A percentile compares a stretch with the other conserved stretches of the same genome.
These are phyloP conservation scores for Alternaria consortialis DNA, from an alignment of 2,329 filamentous ascomycete species.

Conservation along the genomic window DNA sequence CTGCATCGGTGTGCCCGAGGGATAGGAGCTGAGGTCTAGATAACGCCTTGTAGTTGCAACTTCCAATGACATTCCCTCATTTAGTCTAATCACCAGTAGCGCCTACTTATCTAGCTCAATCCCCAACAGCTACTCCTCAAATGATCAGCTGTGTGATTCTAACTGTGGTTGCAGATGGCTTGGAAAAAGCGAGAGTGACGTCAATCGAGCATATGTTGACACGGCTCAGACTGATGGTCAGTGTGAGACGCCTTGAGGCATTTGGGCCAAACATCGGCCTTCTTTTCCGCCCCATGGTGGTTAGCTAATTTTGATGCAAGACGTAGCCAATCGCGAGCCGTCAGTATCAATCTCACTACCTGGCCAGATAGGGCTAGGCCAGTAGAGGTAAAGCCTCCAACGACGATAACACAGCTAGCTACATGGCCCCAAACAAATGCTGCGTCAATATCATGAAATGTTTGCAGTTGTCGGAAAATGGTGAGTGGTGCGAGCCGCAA, in stretches of 20 bases:
- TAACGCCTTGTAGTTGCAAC: neutral
- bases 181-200: neutral
- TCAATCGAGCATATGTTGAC: neutral
- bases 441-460: neutral
- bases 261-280: no score
- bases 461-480: neutral
- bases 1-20: neutral
- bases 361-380: neutral
- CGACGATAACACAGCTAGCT: neutral
- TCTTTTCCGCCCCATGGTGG: no score
- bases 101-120: neutral
- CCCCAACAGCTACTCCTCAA: neutral
- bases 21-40: neutral
- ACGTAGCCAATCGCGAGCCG: no score
- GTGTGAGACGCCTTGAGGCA: no score
- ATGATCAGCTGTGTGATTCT: neutral
- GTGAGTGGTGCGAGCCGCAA: neutral
- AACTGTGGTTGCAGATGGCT: neutral
- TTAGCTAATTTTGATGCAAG: no score
- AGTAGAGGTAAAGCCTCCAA: neutral
- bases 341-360: no score
- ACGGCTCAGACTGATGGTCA: no score
- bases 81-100: neutral
- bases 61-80: neutral
- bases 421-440: neutral